Conservation (phyloP, 202 grass and related monocot genomes). For the Miscanthus sacchariflorus region DNA sequence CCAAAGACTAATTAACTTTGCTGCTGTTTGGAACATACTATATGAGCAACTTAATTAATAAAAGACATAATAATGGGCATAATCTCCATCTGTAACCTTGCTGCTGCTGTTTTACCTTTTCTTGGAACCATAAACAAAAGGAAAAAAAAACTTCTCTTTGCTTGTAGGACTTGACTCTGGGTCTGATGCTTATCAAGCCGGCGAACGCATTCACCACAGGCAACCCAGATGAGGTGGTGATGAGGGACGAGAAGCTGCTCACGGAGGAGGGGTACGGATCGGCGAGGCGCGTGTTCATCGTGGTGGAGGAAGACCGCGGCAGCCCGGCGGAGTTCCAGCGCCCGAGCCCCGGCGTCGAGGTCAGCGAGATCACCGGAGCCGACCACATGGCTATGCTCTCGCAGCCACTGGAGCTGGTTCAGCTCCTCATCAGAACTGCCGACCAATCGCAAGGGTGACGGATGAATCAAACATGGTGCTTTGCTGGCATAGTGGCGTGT, state of each 20-base stretch:
- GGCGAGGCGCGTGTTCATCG: constrained; percentile 39
- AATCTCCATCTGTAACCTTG: too few species aligned
- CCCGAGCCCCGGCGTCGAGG: constrained; percentile 45
- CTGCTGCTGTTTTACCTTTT: background rate
- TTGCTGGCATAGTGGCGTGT: background rate
- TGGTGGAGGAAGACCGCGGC: constrained; percentile 42
- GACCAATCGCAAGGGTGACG: background rate
- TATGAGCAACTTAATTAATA: too few species aligned
- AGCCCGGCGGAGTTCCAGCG: constrained; percentile 46
- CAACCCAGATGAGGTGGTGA: constrained; percentile 7
- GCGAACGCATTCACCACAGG: constrained; percentile 35
- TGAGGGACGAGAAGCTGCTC: constrained; percentile 34
- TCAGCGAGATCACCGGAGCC: constrained; percentile 29
- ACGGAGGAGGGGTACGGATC: constrained; percentile 45
- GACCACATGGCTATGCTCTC: constrained; percentile 69
- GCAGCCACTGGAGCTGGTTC: constrained; percentile 38
- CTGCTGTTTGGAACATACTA: too few species aligned
- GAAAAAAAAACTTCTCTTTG: background rate
- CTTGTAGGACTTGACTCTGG: constrained; percentile 51
- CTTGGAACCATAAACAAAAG: too few species aligned
- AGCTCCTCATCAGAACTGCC: constrained; percentile 42
- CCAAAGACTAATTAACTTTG: background rate
- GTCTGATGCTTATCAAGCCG: constrained; percentile 30
- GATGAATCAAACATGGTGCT: background rate
- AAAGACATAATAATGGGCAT: too few species aligned